Conservation (phyloP, 345 rosid genomes). For the Citrus glauca region DNA sequence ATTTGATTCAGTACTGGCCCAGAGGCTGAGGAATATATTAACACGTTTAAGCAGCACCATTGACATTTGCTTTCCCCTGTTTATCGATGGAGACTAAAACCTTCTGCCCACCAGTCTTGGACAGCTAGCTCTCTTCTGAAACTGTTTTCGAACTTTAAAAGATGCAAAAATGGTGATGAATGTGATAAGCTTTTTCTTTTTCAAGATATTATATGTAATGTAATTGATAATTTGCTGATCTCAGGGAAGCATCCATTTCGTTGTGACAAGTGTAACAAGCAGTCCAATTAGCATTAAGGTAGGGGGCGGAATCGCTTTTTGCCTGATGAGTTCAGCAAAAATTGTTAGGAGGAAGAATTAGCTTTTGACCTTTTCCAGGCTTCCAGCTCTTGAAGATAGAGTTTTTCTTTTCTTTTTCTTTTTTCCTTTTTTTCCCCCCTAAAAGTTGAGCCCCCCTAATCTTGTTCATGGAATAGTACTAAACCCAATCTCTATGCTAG, state of each 20-base stretch:
- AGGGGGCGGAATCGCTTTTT: not conserved
- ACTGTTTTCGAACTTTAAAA: not conserved
- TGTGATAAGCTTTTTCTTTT: not conserved
- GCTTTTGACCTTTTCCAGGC: not conserved
- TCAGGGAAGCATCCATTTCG: not conserved
- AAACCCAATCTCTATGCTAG: not conserved
- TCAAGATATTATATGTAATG: not conserved
- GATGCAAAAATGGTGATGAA: not conserved
- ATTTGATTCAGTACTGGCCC: not conserved
- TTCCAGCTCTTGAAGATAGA: not conserved
- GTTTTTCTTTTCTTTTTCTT: no score
- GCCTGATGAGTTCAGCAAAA: not conserved
- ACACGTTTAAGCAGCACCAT: not conserved
- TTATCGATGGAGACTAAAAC: conserved; percentile 4
- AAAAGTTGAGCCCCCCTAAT: not conserved
- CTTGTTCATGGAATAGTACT: not conserved
- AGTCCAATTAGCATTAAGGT: not conserved
- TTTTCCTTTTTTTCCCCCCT: no score
- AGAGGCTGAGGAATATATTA: not conserved
- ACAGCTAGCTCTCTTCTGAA: not conserved
- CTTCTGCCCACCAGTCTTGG: not conserved
- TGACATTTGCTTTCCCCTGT: not conserved
- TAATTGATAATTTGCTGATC: not conserved
- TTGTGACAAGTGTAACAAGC: not conserved
- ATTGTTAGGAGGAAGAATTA: not conserved